These are phyloP conservation scores for Peniophora sp. DNA, from an alignment of 1,284 basidiomycete species.

Conservation along the genomic window DNA sequence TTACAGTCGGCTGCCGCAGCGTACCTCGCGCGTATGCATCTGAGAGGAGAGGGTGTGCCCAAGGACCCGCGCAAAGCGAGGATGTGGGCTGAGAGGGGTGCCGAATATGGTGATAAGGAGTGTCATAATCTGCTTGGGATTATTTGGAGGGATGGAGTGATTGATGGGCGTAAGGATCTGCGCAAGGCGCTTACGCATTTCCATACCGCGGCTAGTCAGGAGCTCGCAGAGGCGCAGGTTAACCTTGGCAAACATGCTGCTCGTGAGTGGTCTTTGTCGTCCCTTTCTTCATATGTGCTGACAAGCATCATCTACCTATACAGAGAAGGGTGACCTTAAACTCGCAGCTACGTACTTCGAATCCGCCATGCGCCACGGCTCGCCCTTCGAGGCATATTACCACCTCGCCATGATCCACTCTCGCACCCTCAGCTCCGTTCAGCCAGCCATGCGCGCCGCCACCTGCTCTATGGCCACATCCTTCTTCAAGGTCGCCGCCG, in stretches of 20 bases:
- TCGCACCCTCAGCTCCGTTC: conserved; percentile 39
- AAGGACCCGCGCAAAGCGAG: conserved; percentile 73
- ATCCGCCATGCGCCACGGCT: conserved; percentile 75
- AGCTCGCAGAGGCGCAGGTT: conserved; percentile 86
- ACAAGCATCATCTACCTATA: neutral
- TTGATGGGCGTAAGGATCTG: conserved; percentile 59
- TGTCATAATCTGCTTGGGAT: conserved; percentile 87
- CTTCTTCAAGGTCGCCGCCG: conserved; percentile 85
- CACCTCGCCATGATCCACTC: conserved; percentile 81
- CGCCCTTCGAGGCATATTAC: conserved; percentile 89
- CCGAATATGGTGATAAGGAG: conserved; percentile 77
- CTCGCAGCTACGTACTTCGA: conserved; percentile 73
- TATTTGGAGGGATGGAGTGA: conserved; percentile 84
- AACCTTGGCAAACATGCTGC: conserved; percentile 84
- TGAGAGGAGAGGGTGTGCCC: conserved; percentile 89
- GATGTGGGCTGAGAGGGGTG: conserved; percentile 92
- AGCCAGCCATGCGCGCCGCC: conserved; percentile 41
- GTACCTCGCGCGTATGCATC: conserved; percentile 88
- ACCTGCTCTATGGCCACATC: conserved; percentile 83
- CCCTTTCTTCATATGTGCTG: neutral
- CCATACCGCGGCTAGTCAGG: conserved; percentile 72
- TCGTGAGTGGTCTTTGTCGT: conserved; percentile 39
- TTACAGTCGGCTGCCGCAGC: conserved; percentile 76
- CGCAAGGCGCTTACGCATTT: conserved; percentile 68
- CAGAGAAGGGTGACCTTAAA: conserved; percentile 58